Conservation (phyloP, 345 rosid genomes). For the Ceriops tagal region DNA sequence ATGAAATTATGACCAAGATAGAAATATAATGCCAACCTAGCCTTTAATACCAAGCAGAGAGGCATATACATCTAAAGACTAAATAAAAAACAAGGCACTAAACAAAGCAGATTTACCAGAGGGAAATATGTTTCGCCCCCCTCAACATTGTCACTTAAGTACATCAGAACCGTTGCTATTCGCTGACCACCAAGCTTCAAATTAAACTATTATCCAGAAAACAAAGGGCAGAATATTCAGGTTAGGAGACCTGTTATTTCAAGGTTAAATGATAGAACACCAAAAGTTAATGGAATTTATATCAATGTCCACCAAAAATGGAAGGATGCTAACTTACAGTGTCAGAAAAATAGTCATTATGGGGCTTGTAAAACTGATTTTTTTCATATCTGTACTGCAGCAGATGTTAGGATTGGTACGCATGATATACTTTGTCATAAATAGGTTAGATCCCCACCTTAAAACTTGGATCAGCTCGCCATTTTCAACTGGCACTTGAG, state of each 20-base stretch:
- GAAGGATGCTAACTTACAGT: constrained; percentile 49
- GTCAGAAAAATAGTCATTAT: constrained; percentile 90
- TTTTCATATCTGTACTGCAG: constrained; percentile 91
- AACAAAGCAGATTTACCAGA: constrained; percentile 43
- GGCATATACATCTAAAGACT: background rate
- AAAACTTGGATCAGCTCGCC: constrained; percentile 95
- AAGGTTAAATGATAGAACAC: background rate
- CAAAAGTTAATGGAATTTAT: background rate
- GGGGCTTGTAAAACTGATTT: constrained; percentile 83
- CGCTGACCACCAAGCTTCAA: constrained; percentile 92
- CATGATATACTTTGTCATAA: constrained; percentile 30
- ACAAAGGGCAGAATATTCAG: background rate
- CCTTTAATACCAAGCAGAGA: background rate
- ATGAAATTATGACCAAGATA: background rate
- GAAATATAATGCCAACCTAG: no score
- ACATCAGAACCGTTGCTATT: constrained; percentile 90
- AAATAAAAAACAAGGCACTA: background rate
- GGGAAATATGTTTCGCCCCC: constrained; percentile 99
- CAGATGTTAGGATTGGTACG: constrained; percentile 59
- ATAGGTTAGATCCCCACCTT: constrained; percentile 49
- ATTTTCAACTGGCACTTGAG: constrained; percentile 89
- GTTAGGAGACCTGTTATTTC: background rate
- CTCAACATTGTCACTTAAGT: constrained; percentile 77
- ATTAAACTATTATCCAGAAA: constrained; percentile 53
- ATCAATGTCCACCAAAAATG: background rate